Evolutionary conservation across 1,284 basidiomycete species (phyloP), one percentile per base, ranked within the genome.

Genomic region (Ustilago trichophora): DNA sequence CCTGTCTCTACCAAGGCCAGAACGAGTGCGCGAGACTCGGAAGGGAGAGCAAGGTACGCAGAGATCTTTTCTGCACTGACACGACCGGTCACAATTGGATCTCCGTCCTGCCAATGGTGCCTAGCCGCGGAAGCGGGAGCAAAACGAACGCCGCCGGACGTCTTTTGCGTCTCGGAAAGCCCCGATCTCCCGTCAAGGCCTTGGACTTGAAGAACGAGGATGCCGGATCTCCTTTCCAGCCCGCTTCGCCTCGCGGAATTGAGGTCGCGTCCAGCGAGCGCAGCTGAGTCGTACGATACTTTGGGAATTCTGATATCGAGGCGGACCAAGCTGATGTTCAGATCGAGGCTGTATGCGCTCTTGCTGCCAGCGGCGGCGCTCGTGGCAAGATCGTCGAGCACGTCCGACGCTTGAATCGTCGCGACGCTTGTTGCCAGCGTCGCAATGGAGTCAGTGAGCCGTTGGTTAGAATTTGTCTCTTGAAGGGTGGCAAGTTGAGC

Each of bases 261-360:
- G 11, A 64, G 46, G 10, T 51, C 31, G 7, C 52, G 45, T 4
- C 58, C 54, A 7, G 38, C 50, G 5, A 62, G 54, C 24, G 59
- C 50, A 16, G 25, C 36, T 11, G 35, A 34, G 25, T 47, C 46
- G 38, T 42, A 63, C 19, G 58, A 51, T 6, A 68, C 42, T 41
- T 52, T 42, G 1, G 69, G 70, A 6, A 63, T 64, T 16, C 72
- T 47, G 21, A 76, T 16, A 12, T 76, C 69, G 24, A 70, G 31
- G 6, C 69, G 51, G 2, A 73, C 46, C 8, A 74, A 35, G 24
- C 45, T 31, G 29, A 58, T 56, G 8, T 38, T 24, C 6, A 73
- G 18, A 13, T 58, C 49, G 43, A 57, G 44, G 26, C 37, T 38
- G 27, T 48, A 55, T 7, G 34, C 40, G 22, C 27, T 51, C 22